A percentile compares a stretch with the other conserved stretches of the same genome.
Conservation (phyloP, 306 rosid genomes). For the Castanea mollissima region DNA sequence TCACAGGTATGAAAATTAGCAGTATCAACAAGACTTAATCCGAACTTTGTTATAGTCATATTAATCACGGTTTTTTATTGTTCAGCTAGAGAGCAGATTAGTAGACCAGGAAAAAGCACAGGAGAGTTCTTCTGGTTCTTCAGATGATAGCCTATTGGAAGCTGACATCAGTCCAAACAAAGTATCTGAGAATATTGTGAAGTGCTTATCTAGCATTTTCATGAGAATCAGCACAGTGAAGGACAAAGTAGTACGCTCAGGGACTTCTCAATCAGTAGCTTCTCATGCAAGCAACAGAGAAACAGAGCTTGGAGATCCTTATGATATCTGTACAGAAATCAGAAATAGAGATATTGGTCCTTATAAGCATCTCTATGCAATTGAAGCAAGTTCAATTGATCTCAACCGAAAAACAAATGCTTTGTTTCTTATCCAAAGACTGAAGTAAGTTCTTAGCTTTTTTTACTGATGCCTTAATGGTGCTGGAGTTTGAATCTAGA, state of each 20-base stretch:
- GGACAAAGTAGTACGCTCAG: conserved; percentile 44
- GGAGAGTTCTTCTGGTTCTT: conserved; percentile 44
- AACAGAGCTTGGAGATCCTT: conserved; percentile 68
- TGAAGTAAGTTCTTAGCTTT: conserved; percentile 57
- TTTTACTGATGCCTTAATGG: conserved; percentile 6
- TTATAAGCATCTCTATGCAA: conserved; percentile 55
- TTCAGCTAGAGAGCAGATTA: conserved; percentile 59
- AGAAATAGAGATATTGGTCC: conserved; percentile 60
- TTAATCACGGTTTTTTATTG: conserved; percentile 23
- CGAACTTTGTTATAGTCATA: conserved; percentile 17
- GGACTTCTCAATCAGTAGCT: conserved; percentile 17
- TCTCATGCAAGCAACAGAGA: conserved; percentile 34
- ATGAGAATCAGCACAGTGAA: conserved; percentile 51
- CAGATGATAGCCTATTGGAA: conserved; percentile 39
- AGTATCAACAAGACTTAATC: conserved; percentile 5
- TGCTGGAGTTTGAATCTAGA: not conserved
- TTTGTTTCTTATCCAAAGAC: conserved; percentile 59
- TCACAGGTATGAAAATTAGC: conserved; percentile 42
- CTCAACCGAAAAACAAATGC: conserved; percentile 56
- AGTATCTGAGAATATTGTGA: conserved; percentile 73
- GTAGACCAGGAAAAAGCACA: conserved; percentile 54
- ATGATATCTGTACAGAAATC: conserved; percentile 50
- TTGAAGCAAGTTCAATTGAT: conserved; percentile 65
- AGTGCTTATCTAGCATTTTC: conserved; percentile 69
- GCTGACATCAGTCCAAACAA: conserved; percentile 57